phyloP scores from a whole-genome alignment of 768 basidiomycete genomes.

The Cystobasidium tubakii region DNA sequence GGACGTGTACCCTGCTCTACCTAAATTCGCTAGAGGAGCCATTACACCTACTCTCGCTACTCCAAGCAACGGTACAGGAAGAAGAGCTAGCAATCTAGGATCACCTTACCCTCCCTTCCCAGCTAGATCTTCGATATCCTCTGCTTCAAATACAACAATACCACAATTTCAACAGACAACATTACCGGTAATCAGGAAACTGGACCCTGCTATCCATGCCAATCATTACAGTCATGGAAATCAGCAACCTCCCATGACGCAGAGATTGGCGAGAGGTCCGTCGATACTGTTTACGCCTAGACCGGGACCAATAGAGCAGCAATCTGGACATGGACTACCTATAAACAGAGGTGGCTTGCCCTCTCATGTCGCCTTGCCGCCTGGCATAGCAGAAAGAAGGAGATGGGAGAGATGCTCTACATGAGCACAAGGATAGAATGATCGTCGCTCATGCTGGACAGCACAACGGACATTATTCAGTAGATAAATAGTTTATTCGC shows the following conservation, averaged over 20 bases:
- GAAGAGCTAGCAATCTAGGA: background rate
- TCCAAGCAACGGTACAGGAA: background rate
- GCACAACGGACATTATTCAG: background rate
- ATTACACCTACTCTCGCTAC: background rate
- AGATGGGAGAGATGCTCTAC: constrained; percentile 37
- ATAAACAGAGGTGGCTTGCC: constrained; percentile 5
- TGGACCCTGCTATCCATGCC: background rate
- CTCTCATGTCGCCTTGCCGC: constrained; percentile 5
- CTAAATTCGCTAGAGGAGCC: background rate
- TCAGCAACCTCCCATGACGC: background rate
- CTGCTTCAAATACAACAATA: background rate
- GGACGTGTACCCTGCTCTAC: constrained; percentile 12
- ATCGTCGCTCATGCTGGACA: background rate
- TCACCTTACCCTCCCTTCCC: constrained; percentile 3
- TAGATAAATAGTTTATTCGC: background rate
- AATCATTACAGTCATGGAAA: background rate
- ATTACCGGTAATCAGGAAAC: background rate
- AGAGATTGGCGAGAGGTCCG: background rate
- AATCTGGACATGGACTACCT: background rate
- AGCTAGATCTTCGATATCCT: background rate
- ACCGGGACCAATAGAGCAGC: constrained; percentile 18
- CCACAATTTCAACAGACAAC: background rate
- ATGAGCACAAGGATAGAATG: background rate
- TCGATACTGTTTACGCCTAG: constrained; percentile 5
- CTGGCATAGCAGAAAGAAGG: constrained; percentile 11